A percentile compares a stretch with the other conserved stretches of the same genome.
Conservation (phyloP, 805 yeast genomes). For the Hagleromyces aurorensis region DNA sequence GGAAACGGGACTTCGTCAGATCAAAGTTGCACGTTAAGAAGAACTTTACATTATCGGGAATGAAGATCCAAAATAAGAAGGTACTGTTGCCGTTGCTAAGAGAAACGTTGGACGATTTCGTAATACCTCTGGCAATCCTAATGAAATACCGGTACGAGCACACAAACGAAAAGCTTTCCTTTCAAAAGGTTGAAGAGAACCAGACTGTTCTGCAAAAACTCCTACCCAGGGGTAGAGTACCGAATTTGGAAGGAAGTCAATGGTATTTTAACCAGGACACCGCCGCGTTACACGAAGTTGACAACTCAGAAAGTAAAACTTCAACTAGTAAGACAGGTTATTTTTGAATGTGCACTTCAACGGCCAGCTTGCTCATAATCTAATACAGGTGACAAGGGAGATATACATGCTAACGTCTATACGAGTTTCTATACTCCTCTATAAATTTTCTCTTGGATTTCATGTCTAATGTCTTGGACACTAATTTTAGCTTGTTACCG, state of each 20-base stretch:
- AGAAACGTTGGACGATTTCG: conserved; percentile 20
- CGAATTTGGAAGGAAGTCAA: conserved; percentile 15
- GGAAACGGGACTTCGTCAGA: conserved; percentile 12
- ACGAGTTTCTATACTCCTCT: conserved; percentile 20
- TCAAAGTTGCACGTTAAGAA: conserved; percentile 2
- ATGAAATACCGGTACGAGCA: conserved; percentile 23
- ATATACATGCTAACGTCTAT: conserved; percentile 5
- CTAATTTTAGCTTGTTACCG: conserved; percentile 42
- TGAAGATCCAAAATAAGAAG: conserved; percentile 2
- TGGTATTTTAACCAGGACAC: conserved; percentile 18
- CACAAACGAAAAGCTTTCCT: conserved; percentile 26
- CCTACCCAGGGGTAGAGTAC: conserved; percentile 24
- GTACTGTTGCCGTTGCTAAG: conserved; percentile 20
- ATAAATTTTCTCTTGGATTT: conserved; percentile 40
- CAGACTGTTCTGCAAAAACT: conserved; percentile 8
- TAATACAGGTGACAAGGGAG: conserved; percentile 4
- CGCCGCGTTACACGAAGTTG: conserved; percentile 4
- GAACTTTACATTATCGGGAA: conserved; percentile 2
- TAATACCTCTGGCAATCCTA: conserved; percentile 23
- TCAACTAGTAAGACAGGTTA: too few relatives aligned
- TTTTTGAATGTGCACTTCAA: too few relatives aligned
- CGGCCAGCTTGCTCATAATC: conserved; percentile 2
- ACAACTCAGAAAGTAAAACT: conserved; percentile 1
- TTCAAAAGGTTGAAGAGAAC: conserved; percentile 17
- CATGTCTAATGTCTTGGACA: conserved; percentile 39